phyloP scores from a whole-genome alignment of 164 flowering plant genomes.

The Piper betle region DNA sequence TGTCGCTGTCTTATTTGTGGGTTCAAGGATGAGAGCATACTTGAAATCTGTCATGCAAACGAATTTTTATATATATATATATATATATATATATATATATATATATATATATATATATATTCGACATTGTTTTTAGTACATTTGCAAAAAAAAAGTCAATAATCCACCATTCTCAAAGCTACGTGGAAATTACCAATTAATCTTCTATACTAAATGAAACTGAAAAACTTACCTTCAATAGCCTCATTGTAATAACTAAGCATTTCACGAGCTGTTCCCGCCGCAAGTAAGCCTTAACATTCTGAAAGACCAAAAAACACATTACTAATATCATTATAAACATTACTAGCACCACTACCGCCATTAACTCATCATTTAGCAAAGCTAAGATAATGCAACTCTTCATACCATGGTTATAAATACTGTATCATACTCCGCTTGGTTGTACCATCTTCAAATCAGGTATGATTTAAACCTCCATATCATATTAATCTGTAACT shows the following conservation, averaged over 20 bases:
- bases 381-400: too few species aligned
- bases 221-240: conserved; percentile 48
- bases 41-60: conserved; percentile 55
- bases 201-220: background rate
- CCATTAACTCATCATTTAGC: too few species aligned
- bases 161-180: background rate
- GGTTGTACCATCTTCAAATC: too few species aligned
- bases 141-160: background rate
- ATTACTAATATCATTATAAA: background rate
- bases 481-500: too few species aligned
- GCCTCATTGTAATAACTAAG: conserved; percentile 90
- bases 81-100: too few species aligned
- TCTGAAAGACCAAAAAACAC: conserved; percentile 23
- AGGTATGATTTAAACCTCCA: too few species aligned
- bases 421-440: too few species aligned
- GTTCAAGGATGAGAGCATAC: conserved; percentile 85
- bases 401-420: too few species aligned
- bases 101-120: too few species aligned
- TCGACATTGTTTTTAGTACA: background rate
- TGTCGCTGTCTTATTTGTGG: conserved; percentile 80
- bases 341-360: background rate
- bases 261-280: conserved; percentile 94
- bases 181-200: background rate
- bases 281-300: conserved; percentile 82
- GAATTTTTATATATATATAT: background rate